Conservation (phyloP, 495 filamentous ascomycete genomes). For the Apodospora peruviana region DNA sequence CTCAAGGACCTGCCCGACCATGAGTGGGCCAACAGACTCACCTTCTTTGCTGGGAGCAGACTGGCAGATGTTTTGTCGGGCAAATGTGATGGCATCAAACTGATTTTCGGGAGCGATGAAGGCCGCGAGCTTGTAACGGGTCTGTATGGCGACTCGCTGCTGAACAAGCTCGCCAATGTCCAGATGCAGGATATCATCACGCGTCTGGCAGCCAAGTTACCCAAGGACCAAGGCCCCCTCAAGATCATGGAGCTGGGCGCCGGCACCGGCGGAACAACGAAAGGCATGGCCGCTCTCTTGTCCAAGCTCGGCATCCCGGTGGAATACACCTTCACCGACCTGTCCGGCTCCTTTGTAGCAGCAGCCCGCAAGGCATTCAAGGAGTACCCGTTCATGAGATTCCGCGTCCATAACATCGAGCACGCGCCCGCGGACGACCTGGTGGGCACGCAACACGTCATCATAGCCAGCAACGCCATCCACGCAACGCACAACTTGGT, state of each 20-base stretch:
- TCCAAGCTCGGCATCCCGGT: conserved; percentile 29
- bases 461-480: conserved; percentile 48
- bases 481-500: conserved; percentile 36
- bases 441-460: conserved; percentile 42
- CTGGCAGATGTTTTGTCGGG: conserved; percentile 12
- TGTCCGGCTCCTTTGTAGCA: conserved; percentile 45
- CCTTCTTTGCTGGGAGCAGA: conserved; percentile 3
- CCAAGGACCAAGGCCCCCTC: conserved; percentile 32
- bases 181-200: not conserved
- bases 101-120: conserved; percentile 7
- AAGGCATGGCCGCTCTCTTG: not conserved
- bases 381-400: conserved; percentile 35
- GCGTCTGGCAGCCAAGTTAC: not conserved
- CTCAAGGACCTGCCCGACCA: conserved; percentile 1
- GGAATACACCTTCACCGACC: conserved; percentile 49
- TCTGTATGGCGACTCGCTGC: conserved; percentile 1
- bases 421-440: conserved; percentile 44
- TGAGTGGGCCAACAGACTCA: not conserved
- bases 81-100: conserved; percentile 3
- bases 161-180: conserved; percentile 1
- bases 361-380: conserved; percentile 40
- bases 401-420: conserved; percentile 40
- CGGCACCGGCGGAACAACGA: conserved; percentile 48
- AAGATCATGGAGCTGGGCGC: conserved; percentile 51
- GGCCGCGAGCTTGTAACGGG: not conserved